phyloP scores from a whole-genome alignment of 2,329 filamentous ascomycete species.

The Arthrobotrys conoides region DNA sequence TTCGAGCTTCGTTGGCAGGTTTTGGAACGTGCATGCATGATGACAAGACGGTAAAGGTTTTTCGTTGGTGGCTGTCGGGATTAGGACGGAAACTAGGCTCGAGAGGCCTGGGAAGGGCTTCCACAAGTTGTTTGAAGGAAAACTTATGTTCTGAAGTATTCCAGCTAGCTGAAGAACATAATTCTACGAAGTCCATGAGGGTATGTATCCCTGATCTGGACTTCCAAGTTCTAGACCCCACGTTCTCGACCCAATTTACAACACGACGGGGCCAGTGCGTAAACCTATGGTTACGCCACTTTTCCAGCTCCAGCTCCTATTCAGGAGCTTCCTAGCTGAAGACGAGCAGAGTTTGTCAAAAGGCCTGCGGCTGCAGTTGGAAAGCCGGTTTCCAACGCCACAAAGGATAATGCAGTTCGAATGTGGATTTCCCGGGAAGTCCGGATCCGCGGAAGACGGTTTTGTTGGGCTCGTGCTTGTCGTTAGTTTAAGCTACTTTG shows the following conservation, averaged over 20 bases:
- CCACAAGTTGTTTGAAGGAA: background rate
- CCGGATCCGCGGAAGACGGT: conserved; percentile 18
- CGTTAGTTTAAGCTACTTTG: conserved; percentile 30
- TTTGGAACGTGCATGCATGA: conserved; percentile 31
- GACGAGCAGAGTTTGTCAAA: conserved; percentile 1
- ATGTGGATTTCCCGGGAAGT: conserved; percentile 1
- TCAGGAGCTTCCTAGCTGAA: conserved; percentile 17
- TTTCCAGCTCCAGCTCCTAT: conserved; percentile 3
- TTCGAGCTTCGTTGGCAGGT: conserved; percentile 24
- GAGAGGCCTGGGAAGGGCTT: conserved; percentile 17
- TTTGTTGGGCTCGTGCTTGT: conserved; percentile 17
- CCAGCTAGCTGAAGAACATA: background rate
- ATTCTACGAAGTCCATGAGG: background rate
- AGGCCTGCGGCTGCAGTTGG: background rate
- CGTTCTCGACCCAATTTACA: conserved; percentile 13
- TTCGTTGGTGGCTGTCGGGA: conserved; percentile 23
- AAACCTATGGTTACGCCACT: conserved; percentile 1
- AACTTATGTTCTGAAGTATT: background rate
- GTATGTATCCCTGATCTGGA: conserved; percentile 12
- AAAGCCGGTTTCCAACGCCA: conserved; percentile 16
- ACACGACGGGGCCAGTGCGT: conserved; percentile 31
- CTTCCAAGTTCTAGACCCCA: background rate
- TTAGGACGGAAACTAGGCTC: conserved; percentile 18
- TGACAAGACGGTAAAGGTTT: conserved; percentile 28
- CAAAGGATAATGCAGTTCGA: background rate